Conservation (phyloP, 176 grass and related monocot genomes). For the Phoenix dactylifera region DNA sequence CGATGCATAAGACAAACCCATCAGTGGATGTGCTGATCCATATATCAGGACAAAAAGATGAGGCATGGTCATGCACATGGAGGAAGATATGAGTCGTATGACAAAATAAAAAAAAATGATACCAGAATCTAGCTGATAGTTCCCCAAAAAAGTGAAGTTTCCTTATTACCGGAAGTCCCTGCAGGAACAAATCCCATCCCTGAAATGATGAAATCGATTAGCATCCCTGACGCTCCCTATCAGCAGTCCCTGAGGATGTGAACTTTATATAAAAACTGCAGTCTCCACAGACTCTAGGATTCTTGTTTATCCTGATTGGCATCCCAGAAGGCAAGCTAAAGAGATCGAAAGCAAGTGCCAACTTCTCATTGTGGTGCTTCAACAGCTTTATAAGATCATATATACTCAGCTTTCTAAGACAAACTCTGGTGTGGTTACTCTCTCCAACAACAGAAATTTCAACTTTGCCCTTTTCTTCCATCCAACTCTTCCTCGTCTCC, state of each 20-base stretch:
- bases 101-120: too few species aligned
- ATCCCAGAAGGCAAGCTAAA: slow-evolving; percentile 15
- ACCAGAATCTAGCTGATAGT: too few species aligned
- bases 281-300: slow-evolving; percentile 18
- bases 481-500: slow-evolving; percentile 49
- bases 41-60: too few species aligned
- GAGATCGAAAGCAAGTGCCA: slow-evolving; percentile 33
- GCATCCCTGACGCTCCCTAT: slow-evolving; percentile 23
- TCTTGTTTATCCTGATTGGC: slow-evolving; percentile 15
- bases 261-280: slow-evolving; percentile 22
- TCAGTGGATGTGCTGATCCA: too few species aligned
- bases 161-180: slow-evolving; percentile 37
- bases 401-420: slow-evolving; percentile 3
- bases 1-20: too few species aligned
- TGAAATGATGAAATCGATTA: slow-evolving; percentile 44
- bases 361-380: slow-evolving; percentile 32
- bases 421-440: slow-evolving; percentile 26
- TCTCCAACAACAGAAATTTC: slow-evolving; percentile 29
- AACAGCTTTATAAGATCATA: slow-evolving; percentile 12
- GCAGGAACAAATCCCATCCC: slow-evolving; percentile 39
- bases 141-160: neutral
- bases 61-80: too few species aligned
- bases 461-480: slow-evolving; percentile 30
- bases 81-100: too few species aligned
- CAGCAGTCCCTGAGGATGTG: slow-evolving; percentile 10